Evolutionary conservation across 179 eudicot species (phyloP), one percentile per base, ranked within the genome.

Genomic region (Beta lomatogona): DNA sequence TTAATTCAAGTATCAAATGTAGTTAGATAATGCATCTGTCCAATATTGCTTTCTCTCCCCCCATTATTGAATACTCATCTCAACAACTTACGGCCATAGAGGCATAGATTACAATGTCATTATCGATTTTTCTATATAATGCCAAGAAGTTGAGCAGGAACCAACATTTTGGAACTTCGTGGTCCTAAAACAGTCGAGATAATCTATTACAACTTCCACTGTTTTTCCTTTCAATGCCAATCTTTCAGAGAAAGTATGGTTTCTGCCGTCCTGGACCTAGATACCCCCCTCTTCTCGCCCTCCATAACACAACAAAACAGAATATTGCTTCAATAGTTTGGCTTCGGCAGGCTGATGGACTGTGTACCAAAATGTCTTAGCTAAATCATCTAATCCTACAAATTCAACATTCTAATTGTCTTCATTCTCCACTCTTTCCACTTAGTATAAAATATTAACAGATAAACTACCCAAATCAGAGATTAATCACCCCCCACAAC

Each of bases 321-420:
- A 45, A 18, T 3, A 52, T 18, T 7, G 22, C 52, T 68, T 68
- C 22, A 2, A 45, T 21, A 1, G 5, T 36, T 31, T 6, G n/a
- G 5, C 28, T 71, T 12, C 22, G 10, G 8, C 58, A 4, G 31
- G 50, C 2, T 50, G 21, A 52, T 45, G 15, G 4, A 16, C 61
- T 41, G 69, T 25, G 25, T 5, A 2, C 63, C 71, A 52, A 79
- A 16, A 16, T 18, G n/a, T 57, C 45, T 79, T 36, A 69, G 48
- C 70, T 69, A 36, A 55, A 55, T 22, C 67, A 79, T 57, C 55
- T 12, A 69, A 69, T 16, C 41, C 41, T 6, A 69, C 67, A 69
- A 79, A 52, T 4, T 12, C 21, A 46, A 77, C 46, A 9, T 65
- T 5, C 2, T n/a, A 50, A 21, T 14, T 46, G 21, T 19, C 31